Evolutionary conservation across 2,329 filamentous ascomycete species (phyloP).

Genomic region (Ceratocystis destructans): DNA sequence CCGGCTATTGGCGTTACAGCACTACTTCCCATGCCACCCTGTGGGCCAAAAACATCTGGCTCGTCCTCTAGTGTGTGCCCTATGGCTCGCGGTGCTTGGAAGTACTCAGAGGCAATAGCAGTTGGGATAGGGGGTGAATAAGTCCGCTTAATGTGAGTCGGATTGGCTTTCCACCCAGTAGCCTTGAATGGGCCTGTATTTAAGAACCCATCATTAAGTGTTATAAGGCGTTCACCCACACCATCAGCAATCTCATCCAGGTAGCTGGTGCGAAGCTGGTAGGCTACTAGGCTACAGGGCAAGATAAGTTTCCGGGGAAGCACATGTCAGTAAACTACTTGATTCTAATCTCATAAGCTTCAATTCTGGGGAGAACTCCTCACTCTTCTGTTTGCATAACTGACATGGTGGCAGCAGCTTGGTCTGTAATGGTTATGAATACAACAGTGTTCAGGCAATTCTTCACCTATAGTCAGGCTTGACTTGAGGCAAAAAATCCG

Average conservation of each 20-base stretch:
- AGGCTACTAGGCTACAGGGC: constrained; percentile 54
- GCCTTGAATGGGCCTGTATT: constrained; percentile 72
- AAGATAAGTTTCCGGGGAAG: neutral
- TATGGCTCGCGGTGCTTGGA: constrained; percentile 52
- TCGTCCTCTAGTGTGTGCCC: constrained; percentile 56
- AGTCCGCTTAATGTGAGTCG: constrained; percentile 63
- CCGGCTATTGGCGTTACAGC: constrained; percentile 56
- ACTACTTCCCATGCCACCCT: constrained; percentile 52
- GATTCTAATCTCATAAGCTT: neutral
- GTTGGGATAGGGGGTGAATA: constrained; percentile 79
- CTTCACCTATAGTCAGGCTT: too few species aligned
- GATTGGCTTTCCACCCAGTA: constrained; percentile 64
- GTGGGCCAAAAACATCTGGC: constrained; percentile 57
- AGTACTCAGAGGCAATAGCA: constrained; percentile 70
- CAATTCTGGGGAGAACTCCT: neutral
- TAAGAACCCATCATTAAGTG: constrained; percentile 63
- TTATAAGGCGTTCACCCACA: constrained; percentile 71
- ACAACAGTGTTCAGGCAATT: neutral
- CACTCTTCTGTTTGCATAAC: constrained; percentile 19
- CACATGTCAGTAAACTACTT: neutral
- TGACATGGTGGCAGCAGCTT: constrained; percentile 9
- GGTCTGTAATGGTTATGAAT: constrained; percentile 21
- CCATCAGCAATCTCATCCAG: constrained; percentile 69
- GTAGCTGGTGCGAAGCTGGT: constrained; percentile 69
- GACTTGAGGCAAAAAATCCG: too few species aligned